These are phyloP conservation scores for Parietaria judaica DNA, from an alignment of 306 rosid genomes.

Conservation along the genomic window DNA sequence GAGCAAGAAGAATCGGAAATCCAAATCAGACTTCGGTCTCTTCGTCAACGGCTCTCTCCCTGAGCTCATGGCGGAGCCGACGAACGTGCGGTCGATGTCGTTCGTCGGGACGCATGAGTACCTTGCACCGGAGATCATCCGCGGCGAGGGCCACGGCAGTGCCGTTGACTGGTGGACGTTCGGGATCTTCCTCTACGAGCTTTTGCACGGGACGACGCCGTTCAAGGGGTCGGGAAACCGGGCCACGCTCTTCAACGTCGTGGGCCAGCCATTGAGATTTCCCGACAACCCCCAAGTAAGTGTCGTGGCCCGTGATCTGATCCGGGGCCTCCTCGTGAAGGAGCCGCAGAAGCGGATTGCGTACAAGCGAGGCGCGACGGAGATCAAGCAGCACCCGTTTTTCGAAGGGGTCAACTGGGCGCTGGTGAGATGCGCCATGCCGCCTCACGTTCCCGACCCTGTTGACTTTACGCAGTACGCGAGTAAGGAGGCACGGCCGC, in stretches of 20 bases:
- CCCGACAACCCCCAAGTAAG: conserved; percentile 66
- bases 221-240: conserved; percentile 76
- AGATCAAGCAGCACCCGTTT: conserved; percentile 81
- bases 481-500: conserved; percentile 23
- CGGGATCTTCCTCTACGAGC: conserved; percentile 84
- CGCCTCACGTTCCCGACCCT: conserved; percentile 73
- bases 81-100: conserved; percentile 88
- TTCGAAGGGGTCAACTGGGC: conserved; percentile 95
- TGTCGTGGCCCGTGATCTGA: conserved; percentile 53
- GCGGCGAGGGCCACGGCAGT: conserved; percentile 91
- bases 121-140: conserved; percentile 86
- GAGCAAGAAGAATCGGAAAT: conserved; percentile 60
- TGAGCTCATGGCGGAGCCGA: conserved; percentile 86
- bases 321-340: conserved; percentile 65
- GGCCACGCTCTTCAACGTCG: conserved; percentile 76
- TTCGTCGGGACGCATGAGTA: conserved; percentile 91
- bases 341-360: conserved; percentile 84
- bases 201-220: conserved; percentile 76
- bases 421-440: conserved; percentile 67
- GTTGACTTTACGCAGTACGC: conserved; percentile 61
- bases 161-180: conserved; percentile 98
- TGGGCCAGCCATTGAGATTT: conserved; percentile 76
- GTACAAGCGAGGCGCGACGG: conserved; percentile 79
- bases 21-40: conserved; percentile 76
- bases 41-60: conserved; percentile 54